Evolutionary conservation across 306 rosid genomes (phyloP).

Genomic region (Medicago truncatula): MtrunA17r5.0-ANR NC_053049.1:34669001-34669500

Average conservation of each 20-base stretch:
- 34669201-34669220: neutral
- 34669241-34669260: neutral
- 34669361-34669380: neutral
- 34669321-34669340: neutral
- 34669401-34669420: neutral
- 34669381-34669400: neutral
- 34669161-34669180: neutral
- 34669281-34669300: neutral
- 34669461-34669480: neutral
- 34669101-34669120: neutral
- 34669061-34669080: neutral
- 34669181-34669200: neutral
- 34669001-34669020: slow-evolving; percentile 1
- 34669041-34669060: neutral
- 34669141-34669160: neutral
- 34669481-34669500: neutral
- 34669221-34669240: neutral
- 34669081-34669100: neutral
- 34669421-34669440: neutral
- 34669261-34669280: neutral
- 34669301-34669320: neutral
- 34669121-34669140: neutral
- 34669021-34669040: neutral
- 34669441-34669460: neutral
- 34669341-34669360: neutral